Conservation (phyloP, 176 grass and related monocot species). For the Guadua angustifolia region DNA sequence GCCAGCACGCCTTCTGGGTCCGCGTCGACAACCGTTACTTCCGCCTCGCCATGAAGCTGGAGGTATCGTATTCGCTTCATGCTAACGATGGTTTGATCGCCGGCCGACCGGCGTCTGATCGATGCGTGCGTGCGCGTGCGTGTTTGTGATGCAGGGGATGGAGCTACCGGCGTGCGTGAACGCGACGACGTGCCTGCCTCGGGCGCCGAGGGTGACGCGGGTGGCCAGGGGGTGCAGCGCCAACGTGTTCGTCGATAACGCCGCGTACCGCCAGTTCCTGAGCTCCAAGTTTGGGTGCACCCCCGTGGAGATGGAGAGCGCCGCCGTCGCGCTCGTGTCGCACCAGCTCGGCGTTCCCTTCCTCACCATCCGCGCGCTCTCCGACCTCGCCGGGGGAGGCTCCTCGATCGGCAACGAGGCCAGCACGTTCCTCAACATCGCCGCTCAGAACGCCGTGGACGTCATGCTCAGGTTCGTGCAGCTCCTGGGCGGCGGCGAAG, state of each 20-base stretch:
- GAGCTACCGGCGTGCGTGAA: slow-evolving; percentile 58
- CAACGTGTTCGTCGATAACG: slow-evolving; percentile 61
- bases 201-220: slow-evolving; percentile 41
- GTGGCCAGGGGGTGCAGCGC: slow-evolving; percentile 56
- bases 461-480: slow-evolving; percentile 54
- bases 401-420: slow-evolving; percentile 60
- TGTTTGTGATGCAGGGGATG: slow-evolving; percentile 22
- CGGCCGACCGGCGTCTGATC: background rate
- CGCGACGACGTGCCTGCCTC: slow-evolving; percentile 54
- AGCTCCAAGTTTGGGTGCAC: slow-evolving; percentile 46
- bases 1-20: slow-evolving; percentile 73
- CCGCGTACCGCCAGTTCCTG: slow-evolving; percentile 54
- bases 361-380: slow-evolving; percentile 59
- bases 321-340: slow-evolving; percentile 58
- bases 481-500: slow-evolving; percentile 7
- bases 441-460: slow-evolving; percentile 54
- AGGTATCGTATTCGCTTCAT: slow-evolving; percentile 19
- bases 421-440: slow-evolving; percentile 43
- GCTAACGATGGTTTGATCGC: background rate
- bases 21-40: slow-evolving; percentile 44
- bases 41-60: slow-evolving; percentile 35
- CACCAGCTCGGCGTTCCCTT: slow-evolving; percentile 50
- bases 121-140: no score
- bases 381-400: slow-evolving; percentile 62
- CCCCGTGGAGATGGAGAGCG: slow-evolving; percentile 74